A percentile compares a stretch with the other conserved stretches of the same genome.
Evolutionary conservation across 306 rosid genomes (phyloP).

Genomic region (Lupinus albus): DNA sequence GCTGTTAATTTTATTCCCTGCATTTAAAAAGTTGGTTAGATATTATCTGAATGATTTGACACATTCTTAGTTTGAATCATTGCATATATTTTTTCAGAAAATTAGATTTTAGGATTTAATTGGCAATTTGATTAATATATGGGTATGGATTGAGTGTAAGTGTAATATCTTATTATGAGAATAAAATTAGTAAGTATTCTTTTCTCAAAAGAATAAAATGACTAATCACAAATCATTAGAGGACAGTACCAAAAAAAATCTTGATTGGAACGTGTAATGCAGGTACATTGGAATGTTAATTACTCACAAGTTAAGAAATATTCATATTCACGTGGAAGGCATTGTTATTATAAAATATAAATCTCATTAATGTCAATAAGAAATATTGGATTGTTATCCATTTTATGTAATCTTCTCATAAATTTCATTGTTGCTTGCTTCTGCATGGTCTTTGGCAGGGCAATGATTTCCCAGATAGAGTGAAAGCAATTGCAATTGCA

Average conservation of each 20-base stretch:
- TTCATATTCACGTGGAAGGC: not conserved
- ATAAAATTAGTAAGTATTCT: no score
- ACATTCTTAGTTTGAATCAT: no score
- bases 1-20: not conserved
- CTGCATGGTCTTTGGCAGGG: constrained; percentile 35
- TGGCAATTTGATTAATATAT: no score
- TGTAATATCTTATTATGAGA: not conserved
- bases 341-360: constrained; percentile 2
- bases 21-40: no score
- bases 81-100: no score
- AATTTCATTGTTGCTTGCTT: constrained; percentile 15
- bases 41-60: no score
- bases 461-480: constrained; percentile 2
- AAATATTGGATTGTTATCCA: not conserved
- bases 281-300: not conserved
- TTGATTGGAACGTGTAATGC: not conserved
- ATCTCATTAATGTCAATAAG: no score
- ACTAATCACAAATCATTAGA: not conserved
- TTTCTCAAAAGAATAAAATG: no score
- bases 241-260: not conserved
- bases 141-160: no score
- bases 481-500: constrained; percentile 29
- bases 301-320: not conserved
- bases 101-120: no score
- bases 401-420: not conserved